Percentiles rank a stretch among this genome's conserved stretches.
Conservation (phyloP, 169 alveolate species). For the Plasmodium knowlesi region DNA sequence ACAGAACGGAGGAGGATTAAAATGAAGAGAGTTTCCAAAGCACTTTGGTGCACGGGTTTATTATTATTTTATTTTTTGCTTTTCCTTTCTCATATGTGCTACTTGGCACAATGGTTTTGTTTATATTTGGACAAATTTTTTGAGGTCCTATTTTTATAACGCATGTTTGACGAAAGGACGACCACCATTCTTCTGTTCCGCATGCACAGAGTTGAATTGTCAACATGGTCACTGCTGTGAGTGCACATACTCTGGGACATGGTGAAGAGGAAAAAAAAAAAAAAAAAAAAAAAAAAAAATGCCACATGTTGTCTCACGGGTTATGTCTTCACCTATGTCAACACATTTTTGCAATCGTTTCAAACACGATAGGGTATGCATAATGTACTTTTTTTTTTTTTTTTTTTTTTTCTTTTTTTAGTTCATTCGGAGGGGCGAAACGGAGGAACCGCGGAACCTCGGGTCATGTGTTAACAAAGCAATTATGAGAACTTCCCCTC, state of each 20-base stretch:
- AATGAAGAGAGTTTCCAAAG: neutral
- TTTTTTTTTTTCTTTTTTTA: too few relatives aligned
- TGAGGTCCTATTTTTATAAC: neutral
- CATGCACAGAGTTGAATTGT: neutral
- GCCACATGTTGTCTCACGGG: neutral
- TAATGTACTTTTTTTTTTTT: neutral
- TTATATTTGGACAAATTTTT: neutral
- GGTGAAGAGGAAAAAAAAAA: neutral
- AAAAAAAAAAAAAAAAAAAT: too few relatives aligned
- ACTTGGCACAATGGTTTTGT: neutral
- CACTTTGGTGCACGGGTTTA: slow-evolving; percentile 53
- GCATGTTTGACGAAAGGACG: neutral
- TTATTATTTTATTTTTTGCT: neutral
- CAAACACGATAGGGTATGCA: neutral
- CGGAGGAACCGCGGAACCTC: neutral
- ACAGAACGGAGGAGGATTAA: neutral
- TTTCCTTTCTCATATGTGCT: neutral
- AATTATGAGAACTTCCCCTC: neutral
- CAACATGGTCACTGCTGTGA: neutral
- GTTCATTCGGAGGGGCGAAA: neutral
- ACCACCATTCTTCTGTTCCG: neutral
- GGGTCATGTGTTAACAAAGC: neutral
- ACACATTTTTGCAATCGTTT: neutral
- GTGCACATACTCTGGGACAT: neutral
- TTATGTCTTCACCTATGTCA: neutral